Evolutionary conservation across 345 rosid species (phyloP).

Genomic region (Dimocarpus longan): DNA sequence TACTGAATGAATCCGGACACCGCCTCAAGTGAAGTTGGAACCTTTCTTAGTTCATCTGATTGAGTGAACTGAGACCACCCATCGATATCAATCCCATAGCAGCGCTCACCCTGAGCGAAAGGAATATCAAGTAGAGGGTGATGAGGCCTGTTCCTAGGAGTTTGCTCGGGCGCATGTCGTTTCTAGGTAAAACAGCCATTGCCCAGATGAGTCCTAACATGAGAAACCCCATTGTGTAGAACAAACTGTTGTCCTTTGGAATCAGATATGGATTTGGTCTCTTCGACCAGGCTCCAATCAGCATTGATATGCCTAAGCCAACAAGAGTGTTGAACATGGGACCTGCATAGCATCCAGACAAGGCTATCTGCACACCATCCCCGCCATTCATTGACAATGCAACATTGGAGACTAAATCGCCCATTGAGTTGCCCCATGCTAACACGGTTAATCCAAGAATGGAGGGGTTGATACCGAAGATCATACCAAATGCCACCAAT

Average conservation of each 20-base stretch:
- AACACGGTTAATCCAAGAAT: slow-evolving; percentile 82
- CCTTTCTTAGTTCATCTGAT: not conserved
- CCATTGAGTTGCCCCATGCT: slow-evolving; percentile 98
- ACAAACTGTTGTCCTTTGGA: slow-evolving; percentile 63
- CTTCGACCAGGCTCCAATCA: slow-evolving; percentile 70
- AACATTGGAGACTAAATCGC: slow-evolving; percentile 81
- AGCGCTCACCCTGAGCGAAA: slow-evolving; percentile 38
- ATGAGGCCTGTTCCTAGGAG: slow-evolving; percentile 50
- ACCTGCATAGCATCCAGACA: slow-evolving; percentile 94
- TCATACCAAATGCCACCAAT: slow-evolving; percentile 68
- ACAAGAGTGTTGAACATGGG: slow-evolving; percentile 93
- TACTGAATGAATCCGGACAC: not conserved
- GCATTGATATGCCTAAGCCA: slow-evolving; percentile 78
- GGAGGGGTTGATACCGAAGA: slow-evolving; percentile 73
- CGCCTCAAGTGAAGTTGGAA: not conserved
- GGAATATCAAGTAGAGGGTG: slow-evolving; percentile 42
- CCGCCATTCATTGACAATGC: slow-evolving; percentile 82
- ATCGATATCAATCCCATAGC: slow-evolving; percentile 43
- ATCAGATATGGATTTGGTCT: slow-evolving; percentile 52
- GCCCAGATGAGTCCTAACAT: slow-evolving; percentile 65
- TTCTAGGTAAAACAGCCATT: slow-evolving; percentile 58
- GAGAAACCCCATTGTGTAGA: slow-evolving; percentile 73
- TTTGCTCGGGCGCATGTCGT: slow-evolving; percentile 76
- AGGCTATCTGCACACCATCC: slow-evolving; percentile 76
- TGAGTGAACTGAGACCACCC: slow-evolving; percentile 23